These are phyloP conservation scores for Ceratobasidium sp. DNA, from an alignment of 1,284 basidiomycete species.

Conservation along the genomic window DNA sequence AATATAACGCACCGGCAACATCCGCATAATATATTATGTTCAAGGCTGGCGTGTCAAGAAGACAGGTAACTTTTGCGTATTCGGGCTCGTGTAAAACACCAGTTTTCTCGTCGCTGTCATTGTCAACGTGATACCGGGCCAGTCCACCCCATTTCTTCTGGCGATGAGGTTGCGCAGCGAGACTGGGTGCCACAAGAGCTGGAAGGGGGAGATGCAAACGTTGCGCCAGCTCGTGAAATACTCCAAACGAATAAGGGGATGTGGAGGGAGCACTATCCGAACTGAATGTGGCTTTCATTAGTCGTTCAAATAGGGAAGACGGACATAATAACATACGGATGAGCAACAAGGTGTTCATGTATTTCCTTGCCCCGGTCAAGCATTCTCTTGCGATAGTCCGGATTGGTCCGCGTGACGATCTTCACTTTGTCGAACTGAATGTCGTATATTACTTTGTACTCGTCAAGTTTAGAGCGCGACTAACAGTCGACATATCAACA, in stretches of 20 bases:
- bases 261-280: conserved; percentile 64
- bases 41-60: conserved; percentile 80
- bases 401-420: conserved; percentile 80
- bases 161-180: conserved; percentile 50
- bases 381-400: conserved; percentile 77
- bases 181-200: neutral
- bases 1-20: conserved; percentile 58
- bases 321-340: conserved; percentile 59
- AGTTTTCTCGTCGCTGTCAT: conserved; percentile 50
- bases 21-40: conserved; percentile 89
- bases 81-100: conserved; percentile 62
- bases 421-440: conserved; percentile 76
- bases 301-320: neutral
- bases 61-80: conserved; percentile 87
- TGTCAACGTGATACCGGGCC: conserved; percentile 58
- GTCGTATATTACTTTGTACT: conserved; percentile 82
- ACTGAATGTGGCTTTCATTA: conserved; percentile 21
- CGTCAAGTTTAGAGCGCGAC: conserved; percentile 82
- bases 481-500: conserved; percentile 54
- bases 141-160: conserved; percentile 60
- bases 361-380: conserved; percentile 72
- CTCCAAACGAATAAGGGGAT: conserved; percentile 60
- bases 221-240: conserved; percentile 47
- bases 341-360: conserved; percentile 67
- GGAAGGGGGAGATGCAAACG: conserved; percentile 5